Conservation (phyloP, 2,329 filamentous ascomycete genomes). For the Aureobasidium zeae region DNA sequence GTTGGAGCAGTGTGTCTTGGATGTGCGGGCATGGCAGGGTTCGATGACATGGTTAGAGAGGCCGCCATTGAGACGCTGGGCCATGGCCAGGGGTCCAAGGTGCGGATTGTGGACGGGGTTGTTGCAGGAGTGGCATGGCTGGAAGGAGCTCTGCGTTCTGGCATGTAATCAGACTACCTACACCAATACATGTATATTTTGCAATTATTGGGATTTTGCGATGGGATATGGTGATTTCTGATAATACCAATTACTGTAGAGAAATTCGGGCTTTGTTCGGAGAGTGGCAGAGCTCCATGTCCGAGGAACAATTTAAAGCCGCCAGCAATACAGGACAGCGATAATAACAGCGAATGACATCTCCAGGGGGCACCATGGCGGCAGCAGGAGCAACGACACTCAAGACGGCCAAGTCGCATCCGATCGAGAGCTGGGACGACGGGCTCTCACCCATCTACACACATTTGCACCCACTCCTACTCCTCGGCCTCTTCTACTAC, state of each 20-base stretch:
- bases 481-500: slow-evolving; percentile 54
- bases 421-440: slow-evolving; percentile 25
- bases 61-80: slow-evolving; percentile 59
- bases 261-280: slow-evolving; percentile 11
- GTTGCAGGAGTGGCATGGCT: slow-evolving; percentile 58
- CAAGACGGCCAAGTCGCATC: slow-evolving; percentile 16
- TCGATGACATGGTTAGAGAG: slow-evolving; percentile 65
- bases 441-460: slow-evolving; percentile 39
- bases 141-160: slow-evolving; percentile 40
- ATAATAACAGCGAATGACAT: neutral
- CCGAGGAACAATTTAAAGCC: too few relatives aligned
- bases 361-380: neutral
- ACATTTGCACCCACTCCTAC: slow-evolving; percentile 57
- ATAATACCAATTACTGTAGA: too few relatives aligned
- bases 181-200: too few relatives aligned
- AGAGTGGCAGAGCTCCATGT: neutral
- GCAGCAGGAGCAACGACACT: slow-evolving; percentile 3
- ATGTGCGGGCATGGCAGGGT: slow-evolving; percentile 82
- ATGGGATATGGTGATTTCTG: too few relatives aligned
- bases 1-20: slow-evolving; percentile 70
- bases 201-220: too few relatives aligned
- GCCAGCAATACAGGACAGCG: too few relatives aligned
- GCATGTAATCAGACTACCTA: slow-evolving; percentile 21
- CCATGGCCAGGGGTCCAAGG: slow-evolving; percentile 44
- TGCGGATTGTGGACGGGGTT: slow-evolving; percentile 73